Base-by-base conservation (phyloP, 2,329 filamentous ascomycete genomes). In the Aspergillus quadrilineatus region DNA sequence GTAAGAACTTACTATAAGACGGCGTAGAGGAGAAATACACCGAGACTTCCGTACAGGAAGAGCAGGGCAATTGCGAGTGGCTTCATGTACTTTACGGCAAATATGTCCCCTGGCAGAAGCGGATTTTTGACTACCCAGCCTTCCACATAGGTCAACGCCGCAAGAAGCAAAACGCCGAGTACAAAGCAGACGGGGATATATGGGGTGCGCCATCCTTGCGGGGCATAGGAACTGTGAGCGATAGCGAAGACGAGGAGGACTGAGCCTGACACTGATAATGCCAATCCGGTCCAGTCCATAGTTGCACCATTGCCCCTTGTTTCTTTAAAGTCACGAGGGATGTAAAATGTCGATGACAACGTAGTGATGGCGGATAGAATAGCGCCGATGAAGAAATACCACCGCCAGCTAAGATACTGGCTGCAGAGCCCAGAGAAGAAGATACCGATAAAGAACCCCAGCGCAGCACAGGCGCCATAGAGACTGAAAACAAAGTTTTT, bases 241-340 rank as follows among this genome's bases (percentile, higher is more conserved):
- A 94, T 82, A 0, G 89, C 87, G 64, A 87, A 93, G 0, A 91
- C 86, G 60, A 90, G 78, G 28, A 94, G 78, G 1, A 89, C 79
- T 10, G 92, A 71, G 0, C 87, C 89, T 0, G 81, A 79, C 0
- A 89, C 79, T 14, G 87, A 86, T 12, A 86, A 81, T 2, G 71
- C 67, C 1, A 82, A 74, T 0, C 89, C 89, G 55, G 79, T 75
- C 82, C 85, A 91, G 67, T 92, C 89, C 87, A 92, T 91, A 32
- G 76, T 75, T 22, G 55, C 72, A 0, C 72, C 72, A 17, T 75
- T 67, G 12, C 71, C 56, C 34, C 63, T 68, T 9, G 63, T 71
- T 48, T 75, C 69, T 6, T 56, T 65, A 3, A 77, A 80, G 1
- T 71, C 68, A 0, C 57, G 58, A 0, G 82, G 82, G 14, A 85